Evolutionary conservation across 2,329 filamentous ascomycete species (phyloP).

Genomic region (Botrytis aclada): DNA sequence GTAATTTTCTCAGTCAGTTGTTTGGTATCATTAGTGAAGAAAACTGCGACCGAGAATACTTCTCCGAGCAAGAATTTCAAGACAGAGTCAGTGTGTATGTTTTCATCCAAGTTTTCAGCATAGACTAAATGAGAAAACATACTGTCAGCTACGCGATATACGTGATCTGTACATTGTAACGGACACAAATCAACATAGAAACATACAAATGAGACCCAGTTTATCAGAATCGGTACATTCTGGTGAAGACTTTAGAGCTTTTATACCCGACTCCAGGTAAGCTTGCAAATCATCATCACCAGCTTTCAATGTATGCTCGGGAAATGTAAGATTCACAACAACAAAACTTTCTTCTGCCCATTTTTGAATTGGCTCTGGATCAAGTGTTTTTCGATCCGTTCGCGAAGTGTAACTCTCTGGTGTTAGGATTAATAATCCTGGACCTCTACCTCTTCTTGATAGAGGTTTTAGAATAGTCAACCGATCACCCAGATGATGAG

Average conservation of each 20-base stretch:
- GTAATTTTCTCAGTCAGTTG: neutral
- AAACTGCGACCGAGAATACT: neutral
- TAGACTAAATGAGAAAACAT: conserved; percentile 12
- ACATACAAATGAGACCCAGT: conserved; percentile 15
- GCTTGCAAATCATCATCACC: neutral
- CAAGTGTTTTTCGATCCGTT: conserved; percentile 26
- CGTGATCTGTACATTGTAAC: neutral
- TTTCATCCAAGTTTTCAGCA: conserved; percentile 1
- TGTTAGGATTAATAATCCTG: conserved; percentile 38
- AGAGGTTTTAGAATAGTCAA: conserved; percentile 22
- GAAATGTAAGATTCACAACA: conserved; percentile 17
- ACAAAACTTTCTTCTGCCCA: conserved; percentile 42
- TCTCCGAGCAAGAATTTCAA: neutral
- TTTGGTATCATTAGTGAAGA: conserved; percentile 3
- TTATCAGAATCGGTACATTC: conserved; percentile 13
- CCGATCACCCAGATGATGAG: neutral
- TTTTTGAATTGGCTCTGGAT: conserved; percentile 38
- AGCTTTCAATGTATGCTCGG: neutral
- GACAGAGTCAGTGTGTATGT: neutral
- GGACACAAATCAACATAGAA: neutral
- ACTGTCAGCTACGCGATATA: neutral
- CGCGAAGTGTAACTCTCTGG: conserved; percentile 19
- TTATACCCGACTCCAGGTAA: conserved; percentile 7
- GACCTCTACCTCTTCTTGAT: conserved; percentile 36
- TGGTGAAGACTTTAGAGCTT: conserved; percentile 16